phyloP scores from a whole-genome alignment of 169 alveolate species.

The Toxoplasma gondii region DNA sequence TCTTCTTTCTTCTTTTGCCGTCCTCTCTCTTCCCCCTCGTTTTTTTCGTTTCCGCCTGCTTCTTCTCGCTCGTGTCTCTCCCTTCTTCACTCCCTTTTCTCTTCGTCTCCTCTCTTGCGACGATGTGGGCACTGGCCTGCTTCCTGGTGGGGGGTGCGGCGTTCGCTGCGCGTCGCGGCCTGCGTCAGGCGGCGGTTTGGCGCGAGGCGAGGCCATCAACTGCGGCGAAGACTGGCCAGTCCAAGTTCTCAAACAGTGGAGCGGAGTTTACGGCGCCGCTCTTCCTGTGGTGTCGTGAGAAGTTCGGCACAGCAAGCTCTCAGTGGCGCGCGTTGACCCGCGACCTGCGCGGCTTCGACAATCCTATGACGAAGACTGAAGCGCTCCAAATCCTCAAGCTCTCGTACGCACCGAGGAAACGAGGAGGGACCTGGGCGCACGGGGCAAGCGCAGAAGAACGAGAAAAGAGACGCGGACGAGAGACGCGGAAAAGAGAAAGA shows the following conservation, averaged over 20 bases:
- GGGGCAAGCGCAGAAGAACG: neutral
- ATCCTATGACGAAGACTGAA: constrained; percentile 71
- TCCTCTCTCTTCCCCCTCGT: neutral
- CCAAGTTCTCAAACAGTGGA: no score
- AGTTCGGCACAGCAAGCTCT: neutral
- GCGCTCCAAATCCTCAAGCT: constrained; percentile 70
- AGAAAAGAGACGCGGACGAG: neutral
- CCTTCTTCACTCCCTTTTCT: neutral
- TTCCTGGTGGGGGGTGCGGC: constrained; percentile 61
- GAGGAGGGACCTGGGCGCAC: neutral
- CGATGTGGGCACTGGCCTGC: constrained; percentile 49
- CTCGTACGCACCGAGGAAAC: constrained; percentile 22
- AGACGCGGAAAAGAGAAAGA: neutral
- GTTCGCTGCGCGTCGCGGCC: constrained; percentile 36
- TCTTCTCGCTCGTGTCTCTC: neutral
- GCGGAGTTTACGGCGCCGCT: neutral
- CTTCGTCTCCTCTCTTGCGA: neutral
- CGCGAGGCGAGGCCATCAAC: neutral
- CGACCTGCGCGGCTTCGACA: constrained; percentile 69
- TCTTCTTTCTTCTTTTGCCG: neutral
- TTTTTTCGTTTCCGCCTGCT: neutral
- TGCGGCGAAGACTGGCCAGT: neutral
- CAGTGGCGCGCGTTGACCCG: neutral
- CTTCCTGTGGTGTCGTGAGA: neutral
- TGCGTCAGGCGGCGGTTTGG: constrained; percentile 16